A percentile compares a stretch with the other conserved stretches of the same genome.
phyloP scores from a whole-genome alignment of 257 asterid genomes.

The Solanum microdontum region DNA sequence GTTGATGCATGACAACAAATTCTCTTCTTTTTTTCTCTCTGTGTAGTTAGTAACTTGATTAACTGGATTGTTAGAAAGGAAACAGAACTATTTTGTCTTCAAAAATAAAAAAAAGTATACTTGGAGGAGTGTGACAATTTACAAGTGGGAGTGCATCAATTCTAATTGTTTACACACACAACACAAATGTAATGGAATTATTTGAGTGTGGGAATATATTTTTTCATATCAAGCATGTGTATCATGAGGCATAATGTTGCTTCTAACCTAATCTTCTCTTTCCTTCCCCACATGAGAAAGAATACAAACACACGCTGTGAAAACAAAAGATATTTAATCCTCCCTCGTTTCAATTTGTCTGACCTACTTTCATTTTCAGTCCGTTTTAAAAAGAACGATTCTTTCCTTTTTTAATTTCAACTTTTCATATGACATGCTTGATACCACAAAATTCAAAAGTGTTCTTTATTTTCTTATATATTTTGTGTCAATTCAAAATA shows the following conservation, averaged over 20 bases:
- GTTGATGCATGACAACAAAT: not conserved
- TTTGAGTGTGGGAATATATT: not conserved
- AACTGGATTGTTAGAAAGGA: not conserved
- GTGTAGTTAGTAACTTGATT: not conserved
- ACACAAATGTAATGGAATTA: not conserved
- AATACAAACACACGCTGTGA: not conserved
- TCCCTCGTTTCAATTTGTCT: not conserved
- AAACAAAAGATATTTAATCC: not conserved
- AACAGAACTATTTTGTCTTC: not conserved
- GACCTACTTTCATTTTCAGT: too few relatives aligned
- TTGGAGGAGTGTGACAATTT: not conserved
- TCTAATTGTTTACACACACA: not conserved
- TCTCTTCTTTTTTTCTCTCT: not conserved
- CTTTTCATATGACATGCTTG: too few relatives aligned
- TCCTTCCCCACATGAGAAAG: not conserved
- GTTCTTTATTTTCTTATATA: too few relatives aligned
- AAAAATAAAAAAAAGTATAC: not conserved
- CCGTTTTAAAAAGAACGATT: fast-evolving
- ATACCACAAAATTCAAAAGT: not conserved
- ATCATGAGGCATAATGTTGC: not conserved
- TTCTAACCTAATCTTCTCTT: not conserved
- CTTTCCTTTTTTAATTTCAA: too few relatives aligned
- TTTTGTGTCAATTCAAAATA: not conserved
- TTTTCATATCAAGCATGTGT: not conserved
- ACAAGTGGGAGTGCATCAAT: not conserved